Percentiles rank a stretch among this genome's conserved stretches.
phyloP scores from a whole-genome alignment of 192 early-diverging fungal species.

The Backusella psychrophila region DNA sequence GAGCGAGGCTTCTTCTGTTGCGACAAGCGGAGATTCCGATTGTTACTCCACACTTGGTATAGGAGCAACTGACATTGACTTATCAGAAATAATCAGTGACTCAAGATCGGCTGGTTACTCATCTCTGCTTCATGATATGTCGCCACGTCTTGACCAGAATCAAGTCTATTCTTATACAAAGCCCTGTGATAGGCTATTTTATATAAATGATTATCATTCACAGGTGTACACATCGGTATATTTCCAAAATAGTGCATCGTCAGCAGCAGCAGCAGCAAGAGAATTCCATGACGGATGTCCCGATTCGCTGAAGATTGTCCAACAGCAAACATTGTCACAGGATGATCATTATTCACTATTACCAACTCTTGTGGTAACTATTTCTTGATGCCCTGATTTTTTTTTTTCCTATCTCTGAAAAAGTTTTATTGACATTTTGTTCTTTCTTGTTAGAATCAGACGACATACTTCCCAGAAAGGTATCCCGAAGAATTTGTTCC shows the following conservation, averaged over 20 bases:
- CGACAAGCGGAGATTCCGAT: not conserved
- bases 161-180: not conserved
- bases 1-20: not conserved
- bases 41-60: slow-evolving; percentile 5
- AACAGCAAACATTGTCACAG: slow-evolving; percentile 2
- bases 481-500: not conserved
- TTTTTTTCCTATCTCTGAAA: not conserved
- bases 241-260: not conserved
- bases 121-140: not conserved
- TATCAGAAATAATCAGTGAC: slow-evolving; percentile 8
- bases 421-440: not conserved
- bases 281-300: not conserved
- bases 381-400: not conserved
- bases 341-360: not conserved
- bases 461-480: not conserved
- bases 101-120: not conserved
- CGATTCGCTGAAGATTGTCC: not conserved
- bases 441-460: not conserved
- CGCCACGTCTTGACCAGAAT: not conserved
- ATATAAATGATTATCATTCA: not conserved
- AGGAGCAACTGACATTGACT: not conserved
- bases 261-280: not conserved
- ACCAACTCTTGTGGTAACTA: not conserved
- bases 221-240: not conserved
- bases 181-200: not conserved